These are phyloP conservation scores for Bipolaris sorokiniana DNA, from an alignment of 2,329 filamentous ascomycete species.

Conservation along the genomic window DNA sequence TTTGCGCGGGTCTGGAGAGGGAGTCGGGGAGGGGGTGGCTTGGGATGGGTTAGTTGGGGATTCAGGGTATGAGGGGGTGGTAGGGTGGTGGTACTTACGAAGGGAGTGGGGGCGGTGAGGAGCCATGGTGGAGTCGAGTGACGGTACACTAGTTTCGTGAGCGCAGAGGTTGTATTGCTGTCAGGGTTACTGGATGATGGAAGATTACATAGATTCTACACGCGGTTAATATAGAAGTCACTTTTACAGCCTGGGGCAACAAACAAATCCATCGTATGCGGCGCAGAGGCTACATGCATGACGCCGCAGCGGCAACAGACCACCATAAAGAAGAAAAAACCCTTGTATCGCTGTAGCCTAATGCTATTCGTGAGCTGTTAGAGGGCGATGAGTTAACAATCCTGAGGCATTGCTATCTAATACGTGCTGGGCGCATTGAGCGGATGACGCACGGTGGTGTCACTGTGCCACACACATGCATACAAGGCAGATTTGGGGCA, in stretches of 20 bases:
- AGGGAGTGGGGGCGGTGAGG: neutral
- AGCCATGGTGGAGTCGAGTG: neutral
- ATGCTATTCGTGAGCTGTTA: neutral
- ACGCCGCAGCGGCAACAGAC: conserved; percentile 2
- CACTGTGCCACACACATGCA: conserved; percentile 3
- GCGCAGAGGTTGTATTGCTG: neutral
- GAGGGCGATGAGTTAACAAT: neutral
- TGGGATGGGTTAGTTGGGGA: neutral
- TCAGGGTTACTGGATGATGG: no score
- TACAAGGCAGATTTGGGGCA: neutral
- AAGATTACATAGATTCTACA: neutral
- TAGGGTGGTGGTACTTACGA: neutral
- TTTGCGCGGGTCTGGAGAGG: no score
- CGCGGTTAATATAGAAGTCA: neutral
- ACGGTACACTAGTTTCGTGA: neutral
- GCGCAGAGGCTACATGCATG: neutral
- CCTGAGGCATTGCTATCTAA: neutral
- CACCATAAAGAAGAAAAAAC: neutral
- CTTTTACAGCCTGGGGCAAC: neutral
- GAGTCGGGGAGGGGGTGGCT: neutral
- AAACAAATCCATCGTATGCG: neutral
- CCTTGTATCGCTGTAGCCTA: neutral
- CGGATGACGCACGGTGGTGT: neutral
- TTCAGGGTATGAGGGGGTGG: neutral
- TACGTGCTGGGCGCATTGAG: neutral